Evolutionary conservation across 2,329 filamentous ascomycete genomes (phyloP), one percentile per base, ranked within the genome.

Genomic region (Xylariaceae sp.): DNA sequence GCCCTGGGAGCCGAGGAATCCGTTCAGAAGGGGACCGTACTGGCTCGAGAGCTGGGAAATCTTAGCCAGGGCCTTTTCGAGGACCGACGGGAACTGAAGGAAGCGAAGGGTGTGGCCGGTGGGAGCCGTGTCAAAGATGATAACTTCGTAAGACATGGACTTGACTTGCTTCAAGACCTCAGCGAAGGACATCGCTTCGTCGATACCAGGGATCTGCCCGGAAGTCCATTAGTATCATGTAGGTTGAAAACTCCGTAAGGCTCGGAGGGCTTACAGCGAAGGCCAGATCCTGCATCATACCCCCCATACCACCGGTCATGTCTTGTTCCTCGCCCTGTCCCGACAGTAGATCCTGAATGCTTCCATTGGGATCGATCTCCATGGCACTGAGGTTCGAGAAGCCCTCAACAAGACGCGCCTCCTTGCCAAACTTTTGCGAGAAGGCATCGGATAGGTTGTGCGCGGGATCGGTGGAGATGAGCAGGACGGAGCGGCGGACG

Each of bases 141-240:
- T 97, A 71, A 93, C 91, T 76, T 97, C 94, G 83, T 99, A 99
- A 53, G 92, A 96, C 73, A 97, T 89, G 47, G 91, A 96, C 79
- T 97, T 97, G 79, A 99, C 94, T 77, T 99, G 94, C 78, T 99
- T 99, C 71, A 99, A 84, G 65, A 99, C 94, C 79, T 99, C 94
- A 74, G 94, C 94, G 73, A 99, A 99, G 59, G 92, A 97, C 94
- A 99, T 99, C 75, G 94, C 94, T 77, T 99, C 94, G 74, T 99
- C 94, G 64, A 99, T 96, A 77, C 94, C 94, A 15, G 94, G 94
- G 64, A 99, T 99, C 90, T 96, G 68, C 10, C 53, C 17, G 8
- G 30, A 17, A 8, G 4, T 18, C 10, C 10, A 58, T 67, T 55
- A 68, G 65, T 37, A 45, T 52, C 17, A 1, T 11, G 11, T 34